Evolutionary conservation across 257 asterid genomes (phyloP), one percentile per base, ranked within the genome.

Genomic region (Solanum ahanhuiri): DNA sequence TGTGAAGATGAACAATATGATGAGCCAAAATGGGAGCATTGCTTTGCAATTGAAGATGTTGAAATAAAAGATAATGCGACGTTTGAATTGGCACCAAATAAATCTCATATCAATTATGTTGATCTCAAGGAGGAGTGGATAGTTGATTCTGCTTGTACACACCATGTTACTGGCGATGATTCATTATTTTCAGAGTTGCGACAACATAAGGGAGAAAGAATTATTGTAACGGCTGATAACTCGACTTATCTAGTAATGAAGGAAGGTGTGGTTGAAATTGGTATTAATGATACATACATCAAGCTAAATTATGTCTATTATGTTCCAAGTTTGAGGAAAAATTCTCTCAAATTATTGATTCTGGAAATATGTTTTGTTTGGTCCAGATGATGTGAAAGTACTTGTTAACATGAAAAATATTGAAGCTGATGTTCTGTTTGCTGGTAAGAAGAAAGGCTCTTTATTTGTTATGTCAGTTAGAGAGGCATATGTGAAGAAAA

Each of bases 301-400:
- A 81, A 63, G 71, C 6, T 86, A 51, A 66, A 86, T 18, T 72
- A 86, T 5, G 86, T 86, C 69, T 88, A 20, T 54, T 87, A 84
- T 84, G 82, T 84, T 67, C 85, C 14, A 66, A 35, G 86, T 45
- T 85, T 85, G 63, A 81, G 37, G 33, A 48, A 87, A 22, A 64
- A 7, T 11, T 87, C 2, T 77, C 89, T 23, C 88, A 87, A 33
- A 85, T 89, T 20, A 85, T 63, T 3, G 12, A 85, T 30, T 89
- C 81, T 67, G 28, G 57, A 64, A 86, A 57, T 87, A 76, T 83
- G 72, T 85, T 64, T 45, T 87, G 17, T 85, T 89, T 35, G 22
- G 87, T 60, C 85, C 79, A 6, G 30, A 86, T 28, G 90, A 83
- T 79, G 58, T 88, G 17, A 85, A 87, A 22, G 34, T 86, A 8